A percentile compares a stretch with the other conserved stretches of the same genome.
Conservation (phyloP, 208 protist species). For the Strigomonas culicis region DNA sequence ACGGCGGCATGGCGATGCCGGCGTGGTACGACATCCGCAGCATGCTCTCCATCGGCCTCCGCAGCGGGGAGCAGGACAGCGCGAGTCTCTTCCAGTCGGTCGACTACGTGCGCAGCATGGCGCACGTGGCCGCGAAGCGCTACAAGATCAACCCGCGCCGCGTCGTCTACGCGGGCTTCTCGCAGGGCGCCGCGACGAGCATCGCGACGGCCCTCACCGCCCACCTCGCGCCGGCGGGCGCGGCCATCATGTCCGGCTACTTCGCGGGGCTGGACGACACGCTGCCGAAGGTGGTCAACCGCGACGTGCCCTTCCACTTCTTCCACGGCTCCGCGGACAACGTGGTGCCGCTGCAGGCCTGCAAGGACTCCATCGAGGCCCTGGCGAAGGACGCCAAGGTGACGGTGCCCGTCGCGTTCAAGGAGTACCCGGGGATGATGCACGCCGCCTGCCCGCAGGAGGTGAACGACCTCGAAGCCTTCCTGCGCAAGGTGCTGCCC, state of each 20-base stretch:
- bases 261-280: constrained; percentile 47
- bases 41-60: constrained; percentile 31
- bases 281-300: constrained; percentile 36
- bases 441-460: constrained; percentile 71
- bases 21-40: constrained; percentile 93
- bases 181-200: constrained; percentile 86
- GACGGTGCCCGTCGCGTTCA: constrained; percentile 32
- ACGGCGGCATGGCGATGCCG: constrained; percentile 77
- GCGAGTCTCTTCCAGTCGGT: constrained; percentile 46
- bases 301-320: constrained; percentile 42
- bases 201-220: constrained; percentile 60
- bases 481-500: constrained; percentile 55
- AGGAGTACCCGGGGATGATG: constrained; percentile 73
- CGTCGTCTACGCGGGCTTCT: constrained; percentile 91
- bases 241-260: constrained; percentile 79
- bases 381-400: constrained; percentile 41
- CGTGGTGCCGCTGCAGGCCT: constrained; percentile 64
- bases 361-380: constrained; percentile 33
- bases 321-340: constrained; percentile 77
- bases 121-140: constrained; percentile 34
- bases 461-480: constrained; percentile 59
- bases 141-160: constrained; percentile 60
- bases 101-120: constrained; percentile 73
- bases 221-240: constrained; percentile 56
- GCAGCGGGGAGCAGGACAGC: constrained; percentile 34